phyloP scores from a whole-genome alignment of 768 basidiomycete genomes.

The Tylopilus cervinicoccineus region DNA sequence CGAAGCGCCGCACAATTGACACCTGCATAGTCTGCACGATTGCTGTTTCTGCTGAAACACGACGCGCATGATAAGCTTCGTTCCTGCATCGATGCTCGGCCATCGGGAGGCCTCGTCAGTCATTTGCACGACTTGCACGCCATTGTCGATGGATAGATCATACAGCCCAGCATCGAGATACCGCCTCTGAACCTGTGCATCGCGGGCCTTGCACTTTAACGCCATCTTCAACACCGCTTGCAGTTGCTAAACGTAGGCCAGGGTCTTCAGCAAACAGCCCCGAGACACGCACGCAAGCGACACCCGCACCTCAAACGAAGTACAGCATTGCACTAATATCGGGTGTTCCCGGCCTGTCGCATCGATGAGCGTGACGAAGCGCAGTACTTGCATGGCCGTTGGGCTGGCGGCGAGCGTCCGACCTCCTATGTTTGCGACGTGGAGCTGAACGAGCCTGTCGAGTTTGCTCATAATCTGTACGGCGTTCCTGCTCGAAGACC shows the following conservation, averaged over 20 bases:
- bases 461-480: conserved; percentile 16
- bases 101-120: conserved; percentile 19
- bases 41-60: conserved; percentile 17
- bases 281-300: background rate
- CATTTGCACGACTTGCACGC: conserved; percentile 19
- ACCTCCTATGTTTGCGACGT: conserved; percentile 12
- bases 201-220: conserved; percentile 14
- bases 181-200: conserved; percentile 19
- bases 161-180: conserved; percentile 23
- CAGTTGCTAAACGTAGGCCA: conserved; percentile 15
- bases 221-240: conserved; percentile 16
- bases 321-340: conserved; percentile 23
- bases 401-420: conserved; percentile 12
- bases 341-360: conserved; percentile 25
- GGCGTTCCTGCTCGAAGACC: conserved; percentile 11
- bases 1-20: conserved; percentile 19
- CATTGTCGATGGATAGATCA: conserved; percentile 24
- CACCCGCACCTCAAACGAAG: conserved; percentile 22
- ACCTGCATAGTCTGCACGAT: conserved; percentile 11
- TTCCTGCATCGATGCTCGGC: conserved; percentile 23
- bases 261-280: background rate
- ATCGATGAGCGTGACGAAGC: conserved; percentile 23
- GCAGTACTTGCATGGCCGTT: conserved; percentile 19
- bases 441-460: conserved; percentile 21
- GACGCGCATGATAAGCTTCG: conserved; percentile 23